Evolutionary conservation across 2,329 filamentous ascomycete genomes (phyloP), one percentile per base, ranked within the genome.

Genomic region (Pseudomassariella vexata): DNA sequence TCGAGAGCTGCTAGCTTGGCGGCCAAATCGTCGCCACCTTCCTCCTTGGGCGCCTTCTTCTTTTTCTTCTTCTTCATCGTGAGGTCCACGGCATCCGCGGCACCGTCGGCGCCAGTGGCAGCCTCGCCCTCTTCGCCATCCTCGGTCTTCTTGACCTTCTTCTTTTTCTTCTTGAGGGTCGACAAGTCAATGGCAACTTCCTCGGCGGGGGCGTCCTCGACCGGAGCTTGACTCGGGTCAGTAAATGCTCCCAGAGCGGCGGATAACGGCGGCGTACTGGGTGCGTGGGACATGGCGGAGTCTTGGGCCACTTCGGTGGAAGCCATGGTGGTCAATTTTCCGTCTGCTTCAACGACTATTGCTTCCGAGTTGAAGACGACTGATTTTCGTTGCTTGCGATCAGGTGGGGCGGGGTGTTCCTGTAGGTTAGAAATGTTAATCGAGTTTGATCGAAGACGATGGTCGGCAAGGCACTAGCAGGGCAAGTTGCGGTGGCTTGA

Each of bases 281-380:
- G 63, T 57, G 79, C 75, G 63, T 94, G 86, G 57, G 81, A 87
- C 68, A 83, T 76, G 47, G 87, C 87, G 50, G 84, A 85, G 46
- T 82, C 77, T 68, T 88, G 88, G 49, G 82, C 73, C 52, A 86
- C 84, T 52, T 82, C 78, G 49, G 75, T 71, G 46, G 80, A 75
- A 59, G 85, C 78, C 59, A 78, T 73, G 63, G 84, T 80, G 52
- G 77, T 86, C 56, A 95, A 79, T 57, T 82, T 78, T 52, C 90
- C 90, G 72, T 95, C 85, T 62, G 79, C 77, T 68, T 94, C 85
- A 59, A 95, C 89, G 52, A 95, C 79, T 46, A 85, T 76, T 50
- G 86, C 77, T 54, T 86, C 85, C 63, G 92, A 85, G 57, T 82
- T 89, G 62, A 96, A 96, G 45, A 88, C 82, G 53, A 96, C 90